Evolutionary conservation across 2,329 filamentous ascomycete species (phyloP), one percentile per base, ranked within the genome.

Genomic region (Xylaria polymorpha): DNA sequence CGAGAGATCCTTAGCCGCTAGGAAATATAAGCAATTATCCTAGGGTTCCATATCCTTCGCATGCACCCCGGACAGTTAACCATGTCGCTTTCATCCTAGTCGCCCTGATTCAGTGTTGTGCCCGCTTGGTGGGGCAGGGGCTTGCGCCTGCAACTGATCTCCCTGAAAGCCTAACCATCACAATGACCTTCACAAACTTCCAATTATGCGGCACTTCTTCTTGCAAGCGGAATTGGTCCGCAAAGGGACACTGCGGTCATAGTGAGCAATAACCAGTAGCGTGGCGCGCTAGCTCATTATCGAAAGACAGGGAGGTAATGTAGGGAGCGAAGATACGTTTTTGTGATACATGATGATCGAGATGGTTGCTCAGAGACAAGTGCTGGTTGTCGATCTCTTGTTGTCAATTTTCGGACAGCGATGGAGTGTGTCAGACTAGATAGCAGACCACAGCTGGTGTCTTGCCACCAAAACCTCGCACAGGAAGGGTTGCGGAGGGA

Each of bases 11-110:
- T 22, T 55, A 44, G 9, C 37, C 29, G 37, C 4, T 29, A 15
- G 22, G 39, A 39, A 50, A 59, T 60, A 63, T 15, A 64, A 53
- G 44, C 48, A 53, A 57, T 61, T 12, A 29, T 44, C 37, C 39
- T 48, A 60, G 25, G 32, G 44, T 59, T 15, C 22, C 39, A 66
- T 58, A 32, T 41, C 53, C 37, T 64, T 56, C 48, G 29, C 39
- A 48, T 61, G 57, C 64, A 66, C 64, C 64, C 53, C 53, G 25
- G 22, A 41, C 37, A 57, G 32, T 18, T 41, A 22, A 22, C 35
- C 29, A 29, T 39, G n/a, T 44, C 50, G 39, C 41, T 44, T 43
- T n/a, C 41, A 56, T 44, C 60, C 25, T 12, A 14, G 53, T 32
- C 8, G 57, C 18, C 39, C 3, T 62, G 22, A 18, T 15, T 43